Percentiles rank a stretch among this genome's conserved stretches.
These are phyloP conservation scores for Aspergillus baeticus DNA, from an alignment of 495 filamentous ascomycete genomes.

Conservation along the genomic window DNA sequence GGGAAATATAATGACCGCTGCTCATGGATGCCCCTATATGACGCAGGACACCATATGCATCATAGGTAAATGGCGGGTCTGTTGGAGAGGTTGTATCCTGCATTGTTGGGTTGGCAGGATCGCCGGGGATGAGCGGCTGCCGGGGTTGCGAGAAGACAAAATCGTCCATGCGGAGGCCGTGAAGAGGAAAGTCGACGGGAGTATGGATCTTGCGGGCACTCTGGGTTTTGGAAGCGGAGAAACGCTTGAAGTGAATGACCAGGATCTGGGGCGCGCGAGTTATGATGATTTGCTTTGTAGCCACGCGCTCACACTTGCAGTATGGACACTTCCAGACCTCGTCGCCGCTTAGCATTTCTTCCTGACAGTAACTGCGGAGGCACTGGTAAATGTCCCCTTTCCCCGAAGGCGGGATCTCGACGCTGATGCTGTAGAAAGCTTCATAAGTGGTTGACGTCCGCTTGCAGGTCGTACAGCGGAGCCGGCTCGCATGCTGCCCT, in stretches of 20 bases:
- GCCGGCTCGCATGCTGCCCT: slow-evolving; percentile 64
- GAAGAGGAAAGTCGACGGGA: slow-evolving; percentile 65
- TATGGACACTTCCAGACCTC: slow-evolving; percentile 71
- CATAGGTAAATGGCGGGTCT: slow-evolving; percentile 65
- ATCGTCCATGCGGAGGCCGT: slow-evolving; percentile 61
- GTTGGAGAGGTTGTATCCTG: slow-evolving; percentile 45
- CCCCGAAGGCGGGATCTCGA: slow-evolving; percentile 59
- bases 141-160: slow-evolving; percentile 48
- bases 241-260: slow-evolving; percentile 76
- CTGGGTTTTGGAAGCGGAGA: slow-evolving; percentile 57
- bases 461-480: slow-evolving; percentile 63
- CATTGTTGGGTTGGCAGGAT: slow-evolving; percentile 20
- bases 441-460: slow-evolving; percentile 71
- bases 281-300: slow-evolving; percentile 71
- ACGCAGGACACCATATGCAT: slow-evolving; percentile 69
- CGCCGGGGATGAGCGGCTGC: slow-evolving; percentile 25
- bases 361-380: slow-evolving; percentile 63
- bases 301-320: slow-evolving; percentile 66
- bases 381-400: slow-evolving; percentile 60
- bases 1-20: slow-evolving; percentile 68
- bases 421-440: slow-evolving; percentile 65
- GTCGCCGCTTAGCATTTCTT: slow-evolving; percentile 65
- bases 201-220: slow-evolving; percentile 64
- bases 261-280: slow-evolving; percentile 69
- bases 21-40: slow-evolving; percentile 63